Base-by-base conservation (phyloP, 768 basidiomycete species). In the Rhodosporidiobolus sp. region DNA sequence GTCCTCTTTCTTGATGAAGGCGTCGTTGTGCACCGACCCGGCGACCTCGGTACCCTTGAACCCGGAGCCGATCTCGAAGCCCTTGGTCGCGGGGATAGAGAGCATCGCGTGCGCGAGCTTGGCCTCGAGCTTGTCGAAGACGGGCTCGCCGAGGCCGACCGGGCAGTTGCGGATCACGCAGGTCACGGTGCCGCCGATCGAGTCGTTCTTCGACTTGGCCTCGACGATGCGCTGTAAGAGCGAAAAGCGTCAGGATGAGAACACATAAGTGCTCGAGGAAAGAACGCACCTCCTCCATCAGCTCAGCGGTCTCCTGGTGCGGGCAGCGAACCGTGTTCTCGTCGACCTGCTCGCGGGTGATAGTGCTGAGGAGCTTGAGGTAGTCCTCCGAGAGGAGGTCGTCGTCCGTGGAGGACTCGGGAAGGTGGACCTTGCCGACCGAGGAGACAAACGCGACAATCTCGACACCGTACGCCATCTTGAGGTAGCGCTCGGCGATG, bases 101-200 rank as follows among this genome's bases (percentile, higher is more conserved):
- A 99, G 86, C 95, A 99, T 98, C 14, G 96, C 96, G 80, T 98
- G 96, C 20, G 87, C 95, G 71, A 99, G 88, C 73, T 87, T 87
- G 28, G 96, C 96, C 82, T 96, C 95, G 81, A 98, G 89, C 82
- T 98, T 98, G 86, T 99, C 94, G 82, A 99, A 98, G 62, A 92
- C 90, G 64, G 96, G 96, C 81, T 98, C 96, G 61, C 96, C 96
- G 38, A 98, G 87, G 14, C 96, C 96, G 28, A 89, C 83, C 57
- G 96, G 96, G 4, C 89, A 88, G 67, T 89, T 88, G 55, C 95
- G 90, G 77, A 99, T 90, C 50, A 98, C 91, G 80, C 96, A 98
- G 67, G 93, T 98, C 65, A 98, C 88, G 4, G 92, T 95, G n/a
- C 96, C 96, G 62, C 96, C 96, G 74, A 99, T 94, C 6, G 95